Evolutionary conservation across 2,329 filamentous ascomycete species (phyloP).

Genomic region (Didymella pomorum): DNA sequence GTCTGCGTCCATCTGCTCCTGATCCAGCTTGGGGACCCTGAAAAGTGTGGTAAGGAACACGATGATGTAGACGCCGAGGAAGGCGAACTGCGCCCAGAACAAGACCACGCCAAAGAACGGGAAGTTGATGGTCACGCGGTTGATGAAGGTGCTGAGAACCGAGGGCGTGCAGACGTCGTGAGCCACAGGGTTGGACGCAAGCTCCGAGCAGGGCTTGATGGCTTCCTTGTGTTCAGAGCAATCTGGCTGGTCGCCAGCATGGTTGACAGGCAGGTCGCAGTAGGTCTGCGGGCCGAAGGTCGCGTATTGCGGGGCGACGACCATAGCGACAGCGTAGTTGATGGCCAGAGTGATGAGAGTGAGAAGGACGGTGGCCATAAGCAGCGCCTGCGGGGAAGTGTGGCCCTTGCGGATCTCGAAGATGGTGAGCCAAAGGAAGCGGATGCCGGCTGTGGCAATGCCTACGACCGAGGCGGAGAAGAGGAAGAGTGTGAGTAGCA

Average conservation of each 20-base stretch:
- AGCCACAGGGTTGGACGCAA: conserved; percentile 73
- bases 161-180: conserved; percentile 87
- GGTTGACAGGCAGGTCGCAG: conserved; percentile 74
- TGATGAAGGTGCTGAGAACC: conserved; percentile 90
- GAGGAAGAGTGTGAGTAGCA: conserved; percentile 82
- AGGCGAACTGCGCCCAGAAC: conserved; percentile 96
- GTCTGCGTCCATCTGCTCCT: conserved; percentile 83
- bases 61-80: conserved; percentile 82
- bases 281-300: conserved; percentile 95
- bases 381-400: conserved; percentile 88
- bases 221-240: conserved; percentile 75
- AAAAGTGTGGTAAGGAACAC: conserved; percentile 82
- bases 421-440: conserved; percentile 93
- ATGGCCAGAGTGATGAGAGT: conserved; percentile 88
- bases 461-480: conserved; percentile 89
- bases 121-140: conserved; percentile 91
- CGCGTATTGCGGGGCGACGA: conserved; percentile 94
- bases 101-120: conserved; percentile 92
- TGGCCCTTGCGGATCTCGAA: conserved; percentile 90
- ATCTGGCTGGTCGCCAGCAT: conserved; percentile 73
- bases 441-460: conserved; percentile 85
- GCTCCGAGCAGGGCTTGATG: conserved; percentile 83
- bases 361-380: conserved; percentile 89
- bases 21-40: conserved; percentile 78
- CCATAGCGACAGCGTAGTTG: conserved; percentile 91